phyloP scores from a whole-genome alignment of 139 green algal species.

The Eudorina sp. region DNA sequence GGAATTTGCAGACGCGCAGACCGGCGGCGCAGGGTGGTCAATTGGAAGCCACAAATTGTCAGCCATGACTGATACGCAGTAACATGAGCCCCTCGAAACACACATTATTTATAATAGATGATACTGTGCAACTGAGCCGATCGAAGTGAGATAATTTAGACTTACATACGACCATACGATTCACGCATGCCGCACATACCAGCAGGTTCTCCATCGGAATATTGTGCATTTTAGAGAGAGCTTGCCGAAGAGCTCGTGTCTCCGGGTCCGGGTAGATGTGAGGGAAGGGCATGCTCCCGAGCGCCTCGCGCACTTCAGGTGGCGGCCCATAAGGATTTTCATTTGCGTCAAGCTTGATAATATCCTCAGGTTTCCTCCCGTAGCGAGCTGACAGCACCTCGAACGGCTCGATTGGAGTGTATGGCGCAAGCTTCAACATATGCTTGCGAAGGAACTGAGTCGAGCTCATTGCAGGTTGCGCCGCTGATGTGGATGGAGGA shows the following conservation, averaged over 20 bases:
- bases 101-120: too few relatives aligned
- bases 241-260: conserved; percentile 82
- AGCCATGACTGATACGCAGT: too few relatives aligned
- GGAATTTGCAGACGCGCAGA: too few relatives aligned
- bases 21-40: too few relatives aligned
- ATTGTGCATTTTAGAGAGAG: conserved; percentile 79
- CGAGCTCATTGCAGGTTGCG: not conserved
- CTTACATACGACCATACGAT: not conserved
- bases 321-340: conserved; percentile 99
- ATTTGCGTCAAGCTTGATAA: conserved; percentile 99
- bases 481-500: conserved; percentile 20
- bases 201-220: conserved; percentile 93
- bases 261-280: conserved; percentile 99
- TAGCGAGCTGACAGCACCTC: conserved; percentile 90
- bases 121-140: too few relatives aligned
- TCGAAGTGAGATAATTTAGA: not conserved
- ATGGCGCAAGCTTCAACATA: conserved; percentile 90
- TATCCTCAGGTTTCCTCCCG: conserved; percentile 87
- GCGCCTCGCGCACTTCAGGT: conserved; percentile 91
- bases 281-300: conserved; percentile 92
- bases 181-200: conserved; percentile 68
- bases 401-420: conserved; percentile 99
- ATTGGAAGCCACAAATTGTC: too few relatives aligned
- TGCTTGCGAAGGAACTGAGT: conserved; percentile 90
- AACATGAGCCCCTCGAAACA: too few relatives aligned